Evolutionary conservation across 179 eudicot genomes (phyloP).

Genomic region (Amaranthus tricolor): DNA sequence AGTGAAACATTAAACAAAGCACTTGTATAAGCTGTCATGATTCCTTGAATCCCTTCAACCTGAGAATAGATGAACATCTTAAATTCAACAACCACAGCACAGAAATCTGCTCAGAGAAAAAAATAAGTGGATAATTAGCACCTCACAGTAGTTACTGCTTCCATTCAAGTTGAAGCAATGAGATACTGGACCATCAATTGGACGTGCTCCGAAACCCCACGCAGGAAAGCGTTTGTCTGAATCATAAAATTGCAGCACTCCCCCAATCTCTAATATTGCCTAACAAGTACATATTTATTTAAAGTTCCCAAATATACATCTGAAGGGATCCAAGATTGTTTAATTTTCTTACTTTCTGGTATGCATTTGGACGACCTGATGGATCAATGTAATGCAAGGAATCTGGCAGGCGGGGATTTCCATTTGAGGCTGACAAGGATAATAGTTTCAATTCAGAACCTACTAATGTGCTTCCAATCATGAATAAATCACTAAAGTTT

Average conservation of each 20-base stretch:
- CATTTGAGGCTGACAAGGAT: slow-evolving; percentile 90
- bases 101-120: background rate
- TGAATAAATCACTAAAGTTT: slow-evolving; percentile 12
- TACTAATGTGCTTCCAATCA: slow-evolving; percentile 10
- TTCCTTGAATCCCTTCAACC: slow-evolving; percentile 98
- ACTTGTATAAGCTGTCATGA: slow-evolving; percentile 75
- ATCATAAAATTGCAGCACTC: slow-evolving; percentile 88
- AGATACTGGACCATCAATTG: slow-evolving; percentile 97
- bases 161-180: slow-evolving; percentile 99
- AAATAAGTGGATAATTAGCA: slow-evolving; percentile 17
- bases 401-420: slow-evolving; percentile 98
- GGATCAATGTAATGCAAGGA: slow-evolving; percentile 97
- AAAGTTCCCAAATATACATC: slow-evolving; percentile 7
- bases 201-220: slow-evolving; percentile 99
- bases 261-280: slow-evolving; percentile 94
- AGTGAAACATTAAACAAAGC: slow-evolving; percentile 90
- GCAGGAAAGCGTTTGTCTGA: slow-evolving; percentile 89
- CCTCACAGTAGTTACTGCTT: slow-evolving; percentile 90
- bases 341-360: slow-evolving; percentile 73
- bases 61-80: slow-evolving; percentile 26
- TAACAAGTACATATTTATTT: slow-evolving; percentile 26
- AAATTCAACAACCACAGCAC: slow-evolving; percentile 12
- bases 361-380: slow-evolving; percentile 97
- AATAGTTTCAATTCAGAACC: slow-evolving; percentile 26
- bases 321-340: slow-evolving; percentile 5